phyloP scores from a whole-genome alignment of 768 basidiomycete species.

The Auriscalpium vulgare region DNA sequence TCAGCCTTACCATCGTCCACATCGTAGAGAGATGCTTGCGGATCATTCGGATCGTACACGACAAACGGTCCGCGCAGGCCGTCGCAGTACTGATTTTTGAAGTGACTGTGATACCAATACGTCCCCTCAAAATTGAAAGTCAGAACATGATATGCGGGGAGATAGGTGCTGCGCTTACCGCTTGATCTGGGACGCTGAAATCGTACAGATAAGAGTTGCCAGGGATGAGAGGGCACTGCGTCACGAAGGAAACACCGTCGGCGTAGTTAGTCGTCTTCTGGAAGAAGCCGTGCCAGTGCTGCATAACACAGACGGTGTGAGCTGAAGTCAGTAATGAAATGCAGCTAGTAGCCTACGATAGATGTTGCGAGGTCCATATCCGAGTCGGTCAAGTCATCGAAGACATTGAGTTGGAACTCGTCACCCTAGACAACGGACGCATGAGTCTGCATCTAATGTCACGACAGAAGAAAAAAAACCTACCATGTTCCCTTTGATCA shows the following conservation, averaged over 20 bases:
- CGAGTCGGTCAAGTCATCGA: not conserved
- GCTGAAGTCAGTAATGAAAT: not conserved
- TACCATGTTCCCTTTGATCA: not conserved
- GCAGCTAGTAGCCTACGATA: not conserved
- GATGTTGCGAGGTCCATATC: conserved; percentile 8
- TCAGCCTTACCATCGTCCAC: conserved; percentile 27
- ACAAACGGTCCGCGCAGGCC: conserved; percentile 31
- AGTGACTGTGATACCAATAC: conserved; percentile 23
- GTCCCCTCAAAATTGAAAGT: conserved; percentile 6
- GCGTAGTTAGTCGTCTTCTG: conserved; percentile 9
- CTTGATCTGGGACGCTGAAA: conserved; percentile 8
- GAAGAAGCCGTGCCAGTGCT: conserved; percentile 21
- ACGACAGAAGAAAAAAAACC: not conserved
- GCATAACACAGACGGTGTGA: not conserved
- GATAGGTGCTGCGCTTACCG: not conserved
- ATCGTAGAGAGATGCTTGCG: conserved; percentile 29
- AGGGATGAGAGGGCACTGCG: conserved; percentile 17
- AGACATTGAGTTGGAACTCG: not conserved
- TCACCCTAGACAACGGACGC: not conserved
- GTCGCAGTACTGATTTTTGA: conserved; percentile 25
- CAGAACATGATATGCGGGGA: not conserved
- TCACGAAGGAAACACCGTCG: conserved; percentile 13
- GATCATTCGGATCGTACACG: conserved; percentile 35
- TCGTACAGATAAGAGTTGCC: conserved; percentile 5
- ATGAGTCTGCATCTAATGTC: not conserved